Conservation (phyloP, 2,329 filamentous ascomycete species). For the Pseudogymnoascus sp. region DNA sequence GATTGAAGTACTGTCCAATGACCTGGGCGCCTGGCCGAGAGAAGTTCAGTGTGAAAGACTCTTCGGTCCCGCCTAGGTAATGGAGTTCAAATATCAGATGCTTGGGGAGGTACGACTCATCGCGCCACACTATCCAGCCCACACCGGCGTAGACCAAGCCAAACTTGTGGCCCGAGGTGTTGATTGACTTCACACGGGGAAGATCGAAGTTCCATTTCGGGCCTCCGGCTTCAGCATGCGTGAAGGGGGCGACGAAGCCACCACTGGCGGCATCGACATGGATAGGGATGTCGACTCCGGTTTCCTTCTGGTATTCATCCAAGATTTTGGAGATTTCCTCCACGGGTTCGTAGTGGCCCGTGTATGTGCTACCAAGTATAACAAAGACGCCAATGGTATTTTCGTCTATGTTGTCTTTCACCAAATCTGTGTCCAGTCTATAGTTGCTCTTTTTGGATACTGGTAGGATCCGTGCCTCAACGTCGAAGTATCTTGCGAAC, state of each 20-base stretch:
- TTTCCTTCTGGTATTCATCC: constrained; percentile 54
- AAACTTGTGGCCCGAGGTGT: constrained; percentile 56
- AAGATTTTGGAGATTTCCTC: constrained; percentile 60
- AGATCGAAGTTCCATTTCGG: constrained; percentile 58
- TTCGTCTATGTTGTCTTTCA: constrained; percentile 63
- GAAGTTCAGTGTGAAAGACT: constrained; percentile 67
- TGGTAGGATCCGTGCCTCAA: constrained; percentile 58
- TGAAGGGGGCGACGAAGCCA: constrained; percentile 56
- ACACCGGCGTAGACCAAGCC: constrained; percentile 60
- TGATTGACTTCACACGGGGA: constrained; percentile 59
- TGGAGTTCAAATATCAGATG: constrained; percentile 64
- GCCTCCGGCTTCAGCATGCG: constrained; percentile 46
- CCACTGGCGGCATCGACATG: constrained; percentile 58
- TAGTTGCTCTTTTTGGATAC: constrained; percentile 55
- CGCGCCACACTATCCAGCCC: constrained; percentile 65
- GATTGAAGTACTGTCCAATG: constrained; percentile 66
- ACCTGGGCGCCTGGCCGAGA: constrained; percentile 63
- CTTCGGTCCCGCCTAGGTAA: constrained; percentile 65
- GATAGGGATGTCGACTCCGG: constrained; percentile 59
- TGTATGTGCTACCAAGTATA: constrained; percentile 66
- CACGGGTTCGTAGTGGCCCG: constrained; percentile 66
- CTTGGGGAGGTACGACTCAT: constrained; percentile 57
- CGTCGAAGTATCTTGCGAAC: constrained; percentile 67
- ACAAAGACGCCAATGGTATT: constrained; percentile 73
- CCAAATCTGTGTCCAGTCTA: constrained; percentile 55